phyloP scores from a whole-genome alignment of 257 asterid genomes.

The Rubia yunnanensis region DNA sequence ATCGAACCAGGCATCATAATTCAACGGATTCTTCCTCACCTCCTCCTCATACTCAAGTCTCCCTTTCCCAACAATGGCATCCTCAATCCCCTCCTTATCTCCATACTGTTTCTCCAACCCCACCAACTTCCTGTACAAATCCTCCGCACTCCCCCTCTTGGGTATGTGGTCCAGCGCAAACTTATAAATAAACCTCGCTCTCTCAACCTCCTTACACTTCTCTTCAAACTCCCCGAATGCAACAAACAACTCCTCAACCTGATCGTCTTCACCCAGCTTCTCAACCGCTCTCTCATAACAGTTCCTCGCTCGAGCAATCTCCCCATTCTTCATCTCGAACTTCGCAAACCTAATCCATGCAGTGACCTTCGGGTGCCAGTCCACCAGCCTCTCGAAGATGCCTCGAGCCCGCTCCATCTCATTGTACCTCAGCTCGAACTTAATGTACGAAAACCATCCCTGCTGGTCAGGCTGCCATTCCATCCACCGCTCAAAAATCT shows the following conservation, averaged over 20 bases:
- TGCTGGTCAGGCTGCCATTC: no score
- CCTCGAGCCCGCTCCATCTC: constrained; percentile 72
- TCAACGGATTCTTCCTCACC: no score
- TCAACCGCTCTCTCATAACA: constrained; percentile 76
- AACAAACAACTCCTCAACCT: constrained; percentile 74
- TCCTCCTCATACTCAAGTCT: constrained; percentile 84
- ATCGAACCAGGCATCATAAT: no score
- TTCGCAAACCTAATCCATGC: constrained; percentile 81
- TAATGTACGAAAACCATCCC: no score
- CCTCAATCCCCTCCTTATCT: constrained; percentile 84
- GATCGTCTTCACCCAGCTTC: constrained; percentile 79
- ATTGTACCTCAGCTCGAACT: constrained; percentile 72
- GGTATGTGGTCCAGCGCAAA: constrained; percentile 88
- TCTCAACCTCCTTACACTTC: constrained; percentile 78
- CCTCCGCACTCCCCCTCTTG: constrained; percentile 85
- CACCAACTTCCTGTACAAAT: constrained; percentile 72
- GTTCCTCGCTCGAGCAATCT: constrained; percentile 48
- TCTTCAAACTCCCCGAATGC: constrained; percentile 92
- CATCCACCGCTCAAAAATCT: no score
- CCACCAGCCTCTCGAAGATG: constrained; percentile 60
- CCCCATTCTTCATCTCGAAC: constrained; percentile 88
- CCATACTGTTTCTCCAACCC: constrained; percentile 93
- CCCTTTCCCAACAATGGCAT: constrained; percentile 82
- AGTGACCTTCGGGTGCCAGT: constrained; percentile 53
- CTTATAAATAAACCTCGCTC: constrained; percentile 82